phyloP scores from a whole-genome alignment of 768 basidiomycete species.

The Rhodotorula graminis region DNA sequence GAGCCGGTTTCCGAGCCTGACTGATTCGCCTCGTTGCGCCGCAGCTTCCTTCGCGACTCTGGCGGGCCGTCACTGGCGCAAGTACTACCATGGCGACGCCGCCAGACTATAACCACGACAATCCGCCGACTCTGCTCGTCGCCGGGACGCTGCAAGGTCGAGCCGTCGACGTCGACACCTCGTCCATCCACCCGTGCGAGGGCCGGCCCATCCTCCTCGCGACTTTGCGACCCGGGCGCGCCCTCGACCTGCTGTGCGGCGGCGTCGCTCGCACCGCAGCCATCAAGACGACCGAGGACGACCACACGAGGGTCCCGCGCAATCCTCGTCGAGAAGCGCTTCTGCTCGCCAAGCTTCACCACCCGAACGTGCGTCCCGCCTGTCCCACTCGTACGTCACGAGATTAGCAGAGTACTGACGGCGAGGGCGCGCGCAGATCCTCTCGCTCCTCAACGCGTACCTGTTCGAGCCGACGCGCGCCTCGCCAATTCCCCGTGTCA shows the following conservation, averaged over 20 bases:
- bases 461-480: slow-evolving; percentile 9
- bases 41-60: neutral
- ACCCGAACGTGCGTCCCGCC: slow-evolving; percentile 31
- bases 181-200: neutral
- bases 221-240: neutral
- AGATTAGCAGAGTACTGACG: neutral
- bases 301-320: slow-evolving; percentile 16
- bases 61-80: neutral
- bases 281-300: slow-evolving; percentile 19
- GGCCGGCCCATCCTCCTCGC: neutral
- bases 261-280: neutral
- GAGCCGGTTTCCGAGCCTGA: too few species aligned
- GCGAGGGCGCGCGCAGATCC: too few species aligned
- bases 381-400: too few species aligned
- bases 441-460: slow-evolving; percentile 36
- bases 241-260: neutral
- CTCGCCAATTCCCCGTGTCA: neutral
- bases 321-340: slow-evolving; percentile 28
- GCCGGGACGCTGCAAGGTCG: neutral
- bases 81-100: neutral
- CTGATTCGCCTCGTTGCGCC: too few species aligned
- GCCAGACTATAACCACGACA: slow-evolving; percentile 11
- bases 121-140: neutral
- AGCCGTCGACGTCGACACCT: neutral
- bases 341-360: slow-evolving; percentile 14